These are phyloP conservation scores for Groenewaldozyma salmanticensis DNA, from an alignment of 805 yeast genomes.

Conservation along the genomic window DNA sequence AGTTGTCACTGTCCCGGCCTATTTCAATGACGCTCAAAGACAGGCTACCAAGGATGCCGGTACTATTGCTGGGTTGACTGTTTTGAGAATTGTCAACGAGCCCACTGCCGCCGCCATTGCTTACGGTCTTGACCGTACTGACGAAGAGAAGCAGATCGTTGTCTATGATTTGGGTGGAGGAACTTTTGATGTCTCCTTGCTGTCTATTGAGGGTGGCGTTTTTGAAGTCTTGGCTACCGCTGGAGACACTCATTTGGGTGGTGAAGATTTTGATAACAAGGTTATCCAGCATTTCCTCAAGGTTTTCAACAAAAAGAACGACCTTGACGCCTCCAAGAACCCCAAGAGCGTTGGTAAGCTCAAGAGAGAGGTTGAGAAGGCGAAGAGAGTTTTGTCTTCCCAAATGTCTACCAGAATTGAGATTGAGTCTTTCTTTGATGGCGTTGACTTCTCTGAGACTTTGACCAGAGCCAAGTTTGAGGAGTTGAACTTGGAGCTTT, in stretches of 20 bases:
- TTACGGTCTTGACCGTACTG: slow-evolving; percentile 65
- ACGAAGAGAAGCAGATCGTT: slow-evolving; percentile 79
- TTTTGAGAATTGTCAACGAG: slow-evolving; percentile 82
- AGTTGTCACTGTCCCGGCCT: slow-evolving; percentile 88
- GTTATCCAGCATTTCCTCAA: slow-evolving; percentile 80
- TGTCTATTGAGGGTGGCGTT: slow-evolving; percentile 84
- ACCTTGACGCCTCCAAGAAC: slow-evolving; percentile 71
- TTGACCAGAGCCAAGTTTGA: slow-evolving; percentile 96
- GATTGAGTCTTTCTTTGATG: slow-evolving; percentile 90
- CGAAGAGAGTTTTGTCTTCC: slow-evolving; percentile 90
- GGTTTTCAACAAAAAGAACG: slow-evolving; percentile 83
- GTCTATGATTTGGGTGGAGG: slow-evolving; percentile 98
- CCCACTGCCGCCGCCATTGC: slow-evolving; percentile 98
- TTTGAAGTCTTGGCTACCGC: slow-evolving; percentile 90
- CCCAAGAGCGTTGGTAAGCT: slow-evolving; percentile 84
- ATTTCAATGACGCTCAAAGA: slow-evolving; percentile 89
- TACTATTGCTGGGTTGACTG: slow-evolving; percentile 81
- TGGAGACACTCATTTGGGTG: slow-evolving; percentile 96
- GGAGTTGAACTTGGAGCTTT: slow-evolving; percentile 85
- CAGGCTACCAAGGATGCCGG: slow-evolving; percentile 94
- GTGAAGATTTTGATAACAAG: slow-evolving; percentile 91
- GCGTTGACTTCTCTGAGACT: slow-evolving; percentile 91
- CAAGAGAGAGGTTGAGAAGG: slow-evolving; percentile 97
- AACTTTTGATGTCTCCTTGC: slow-evolving; percentile 85
- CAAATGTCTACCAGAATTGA: slow-evolving; percentile 95